Evolutionary conservation across 2,329 filamentous ascomycete species (phyloP).

Genomic region (Aspergillus niger): DNA sequence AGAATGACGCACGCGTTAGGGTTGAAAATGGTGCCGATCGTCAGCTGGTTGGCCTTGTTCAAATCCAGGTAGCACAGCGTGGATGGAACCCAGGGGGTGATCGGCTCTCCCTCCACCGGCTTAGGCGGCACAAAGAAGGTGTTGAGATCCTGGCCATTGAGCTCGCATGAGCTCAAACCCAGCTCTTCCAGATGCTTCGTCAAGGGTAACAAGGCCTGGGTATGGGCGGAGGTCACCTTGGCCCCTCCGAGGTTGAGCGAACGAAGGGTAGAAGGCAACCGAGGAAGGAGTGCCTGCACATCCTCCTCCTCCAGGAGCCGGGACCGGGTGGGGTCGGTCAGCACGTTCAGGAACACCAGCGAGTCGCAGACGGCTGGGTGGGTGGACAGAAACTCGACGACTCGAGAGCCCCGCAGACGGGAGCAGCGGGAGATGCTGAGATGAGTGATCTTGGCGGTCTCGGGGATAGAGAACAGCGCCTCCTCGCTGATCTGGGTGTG

Average conservation of each 20-base stretch:
- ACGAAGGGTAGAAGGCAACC: slow-evolving; percentile 66
- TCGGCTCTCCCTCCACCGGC: neutral
- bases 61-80: slow-evolving; percentile 75
- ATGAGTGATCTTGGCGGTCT: slow-evolving; percentile 72
- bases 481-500: slow-evolving; percentile 74
- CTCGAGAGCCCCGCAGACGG: slow-evolving; percentile 63
- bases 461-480: slow-evolving; percentile 69
- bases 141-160: slow-evolving; percentile 67
- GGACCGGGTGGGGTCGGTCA: slow-evolving; percentile 71
- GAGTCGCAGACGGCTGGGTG: slow-evolving; percentile 68
- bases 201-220: slow-evolving; percentile 64
- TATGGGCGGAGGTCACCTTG: slow-evolving; percentile 66
- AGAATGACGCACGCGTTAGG: slow-evolving; percentile 60
- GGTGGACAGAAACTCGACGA: slow-evolving; percentile 70
- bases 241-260: slow-evolving; percentile 77
- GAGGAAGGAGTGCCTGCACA: slow-evolving; percentile 64
- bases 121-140: slow-evolving; percentile 54
- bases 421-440: slow-evolving; percentile 77
- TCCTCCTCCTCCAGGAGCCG: slow-evolving; percentile 69
- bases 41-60: slow-evolving; percentile 64
- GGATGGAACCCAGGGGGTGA: slow-evolving; percentile 55
- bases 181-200: slow-evolving; percentile 76
- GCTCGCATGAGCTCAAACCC: slow-evolving; percentile 66
- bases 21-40: slow-evolving; percentile 60
- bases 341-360: slow-evolving; percentile 72